These are phyloP conservation scores for Arthroderma uncinatum DNA, from an alignment of 2,329 filamentous ascomycete species.

Conservation along the genomic window DNA sequence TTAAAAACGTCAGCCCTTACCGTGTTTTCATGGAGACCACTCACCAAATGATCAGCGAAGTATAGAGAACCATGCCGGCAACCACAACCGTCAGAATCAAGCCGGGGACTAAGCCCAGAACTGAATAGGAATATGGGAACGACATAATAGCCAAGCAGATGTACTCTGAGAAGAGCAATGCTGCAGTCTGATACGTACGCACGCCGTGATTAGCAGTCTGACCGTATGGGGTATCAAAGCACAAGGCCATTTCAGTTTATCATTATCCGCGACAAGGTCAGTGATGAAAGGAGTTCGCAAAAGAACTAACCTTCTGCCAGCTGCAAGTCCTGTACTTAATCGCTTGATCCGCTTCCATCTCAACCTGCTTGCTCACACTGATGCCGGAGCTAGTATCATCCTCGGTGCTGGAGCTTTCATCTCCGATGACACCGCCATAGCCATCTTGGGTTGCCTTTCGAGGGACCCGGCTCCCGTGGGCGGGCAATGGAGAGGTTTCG, in stretches of 20 bases:
- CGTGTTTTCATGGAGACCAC: constrained; percentile 15
- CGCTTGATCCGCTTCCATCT: constrained; percentile 60
- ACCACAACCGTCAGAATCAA: constrained; percentile 72
- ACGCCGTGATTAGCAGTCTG: not conserved
- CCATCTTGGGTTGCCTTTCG: not conserved
- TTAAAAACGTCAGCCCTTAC: not conserved
- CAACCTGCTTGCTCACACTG: constrained; percentile 55
- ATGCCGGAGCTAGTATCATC: not conserved
- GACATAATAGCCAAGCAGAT: constrained; percentile 92
- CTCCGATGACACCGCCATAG: not conserved
- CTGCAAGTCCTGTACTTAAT: constrained; percentile 91
- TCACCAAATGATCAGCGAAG: constrained; percentile 56
- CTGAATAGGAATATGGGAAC: constrained; percentile 84
- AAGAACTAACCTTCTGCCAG: constrained; percentile 63
- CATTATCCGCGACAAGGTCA: not conserved
- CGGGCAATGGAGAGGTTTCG: not conserved
- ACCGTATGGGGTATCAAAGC: not conserved
- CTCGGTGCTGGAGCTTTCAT: not conserved
- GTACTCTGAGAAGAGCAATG: constrained; percentile 85
- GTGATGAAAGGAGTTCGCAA: not conserved
- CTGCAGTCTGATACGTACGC: constrained; percentile 50
- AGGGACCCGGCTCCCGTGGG: not conserved
- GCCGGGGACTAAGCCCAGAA: constrained; percentile 76
- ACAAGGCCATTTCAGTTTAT: not conserved
- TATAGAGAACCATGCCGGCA: constrained; percentile 71